phyloP scores from a whole-genome alignment of 1,284 basidiomycete genomes.

The Wallemia ichthyophaga region DNA sequence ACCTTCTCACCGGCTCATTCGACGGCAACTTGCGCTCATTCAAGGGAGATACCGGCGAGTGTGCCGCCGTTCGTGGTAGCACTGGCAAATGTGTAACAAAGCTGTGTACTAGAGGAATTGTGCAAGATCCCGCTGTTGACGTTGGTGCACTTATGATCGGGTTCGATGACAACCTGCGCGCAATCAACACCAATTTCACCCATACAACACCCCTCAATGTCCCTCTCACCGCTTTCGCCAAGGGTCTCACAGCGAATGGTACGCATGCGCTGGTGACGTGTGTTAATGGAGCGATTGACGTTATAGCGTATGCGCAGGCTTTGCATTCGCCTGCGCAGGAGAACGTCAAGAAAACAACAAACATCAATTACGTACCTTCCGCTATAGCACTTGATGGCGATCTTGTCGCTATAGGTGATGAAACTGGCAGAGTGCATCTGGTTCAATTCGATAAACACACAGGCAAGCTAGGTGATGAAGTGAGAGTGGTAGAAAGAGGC shows the following conservation, averaged over 20 bases:
- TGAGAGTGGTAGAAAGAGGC: slow-evolving; percentile 32
- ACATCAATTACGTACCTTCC: slow-evolving; percentile 25
- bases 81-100: slow-evolving; percentile 22
- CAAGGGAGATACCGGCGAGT: slow-evolving; percentile 15
- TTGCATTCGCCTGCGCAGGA: too few relatives aligned
- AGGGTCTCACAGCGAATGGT: not conserved
- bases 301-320: not conserved
- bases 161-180: slow-evolving; percentile 47
- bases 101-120: slow-evolving; percentile 40
- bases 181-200: slow-evolving; percentile 23
- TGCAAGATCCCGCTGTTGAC: too few relatives aligned
- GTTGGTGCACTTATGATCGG: slow-evolving; percentile 36
- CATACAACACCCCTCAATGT: slow-evolving; percentile 24
- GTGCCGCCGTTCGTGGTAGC: slow-evolving; percentile 16
- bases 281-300: not conserved
- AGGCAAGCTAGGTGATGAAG: slow-evolving; percentile 27
- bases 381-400: slow-evolving; percentile 12
- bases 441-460: slow-evolving; percentile 36
- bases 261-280: not conserved
- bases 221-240: not conserved
- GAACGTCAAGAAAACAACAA: slow-evolving; percentile 3
- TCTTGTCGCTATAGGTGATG: slow-evolving; percentile 39
- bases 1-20: slow-evolving; percentile 44
- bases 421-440: slow-evolving; percentile 43
- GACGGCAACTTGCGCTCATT: slow-evolving; percentile 51